phyloP scores from a whole-genome alignment of 148 eudicot genomes.

The Amaranthus palmeri region DNA sequence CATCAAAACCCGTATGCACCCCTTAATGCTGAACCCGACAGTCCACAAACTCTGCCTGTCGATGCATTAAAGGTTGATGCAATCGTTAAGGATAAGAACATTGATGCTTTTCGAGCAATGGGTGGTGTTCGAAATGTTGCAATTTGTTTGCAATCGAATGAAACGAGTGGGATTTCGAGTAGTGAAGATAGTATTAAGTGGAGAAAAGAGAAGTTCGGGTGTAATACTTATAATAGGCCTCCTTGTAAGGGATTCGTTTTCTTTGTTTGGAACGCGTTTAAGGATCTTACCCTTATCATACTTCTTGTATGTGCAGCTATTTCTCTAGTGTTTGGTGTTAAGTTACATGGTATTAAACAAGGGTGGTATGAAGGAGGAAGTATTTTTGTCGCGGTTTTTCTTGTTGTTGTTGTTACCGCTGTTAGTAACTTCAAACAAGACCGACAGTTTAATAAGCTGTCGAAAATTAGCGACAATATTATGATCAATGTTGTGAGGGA shows the following conservation, averaged over 20 bases:
- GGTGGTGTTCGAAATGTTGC: constrained; percentile 48
- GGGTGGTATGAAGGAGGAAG: constrained; percentile 98
- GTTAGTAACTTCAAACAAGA: constrained; percentile 73
- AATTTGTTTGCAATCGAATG: constrained; percentile 37
- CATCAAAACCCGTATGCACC: constrained; percentile 11
- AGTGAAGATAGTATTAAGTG: constrained; percentile 28
- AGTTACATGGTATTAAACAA: constrained; percentile 53
- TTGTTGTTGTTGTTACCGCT: constrained; percentile 67
- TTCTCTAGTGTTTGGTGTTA: constrained; percentile 76
- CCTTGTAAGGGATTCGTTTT: constrained; percentile 54
- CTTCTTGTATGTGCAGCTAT: constrained; percentile 68
- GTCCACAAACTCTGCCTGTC: constrained; percentile 13
- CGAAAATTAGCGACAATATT: constrained; percentile 68
- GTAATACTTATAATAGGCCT: constrained; percentile 59
- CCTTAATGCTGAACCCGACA: constrained; percentile 13
- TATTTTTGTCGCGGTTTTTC: constrained; percentile 63
- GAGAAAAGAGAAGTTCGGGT: constrained; percentile 44
- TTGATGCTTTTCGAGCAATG: constrained; percentile 28
- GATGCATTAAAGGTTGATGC: constrained; percentile 34
- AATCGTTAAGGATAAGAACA: constrained; percentile 45
- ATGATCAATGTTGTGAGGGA: constrained; percentile 50
- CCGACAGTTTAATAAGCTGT: constrained; percentile 62
- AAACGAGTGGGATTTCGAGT: constrained; percentile 43
- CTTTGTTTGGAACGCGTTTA: constrained; percentile 53
- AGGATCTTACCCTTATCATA: constrained; percentile 64